Evolutionary conservation across 495 filamentous ascomycete genomes (phyloP), one percentile per base, ranked within the genome.

Genomic region (Hypoxylon rickii): DNA sequence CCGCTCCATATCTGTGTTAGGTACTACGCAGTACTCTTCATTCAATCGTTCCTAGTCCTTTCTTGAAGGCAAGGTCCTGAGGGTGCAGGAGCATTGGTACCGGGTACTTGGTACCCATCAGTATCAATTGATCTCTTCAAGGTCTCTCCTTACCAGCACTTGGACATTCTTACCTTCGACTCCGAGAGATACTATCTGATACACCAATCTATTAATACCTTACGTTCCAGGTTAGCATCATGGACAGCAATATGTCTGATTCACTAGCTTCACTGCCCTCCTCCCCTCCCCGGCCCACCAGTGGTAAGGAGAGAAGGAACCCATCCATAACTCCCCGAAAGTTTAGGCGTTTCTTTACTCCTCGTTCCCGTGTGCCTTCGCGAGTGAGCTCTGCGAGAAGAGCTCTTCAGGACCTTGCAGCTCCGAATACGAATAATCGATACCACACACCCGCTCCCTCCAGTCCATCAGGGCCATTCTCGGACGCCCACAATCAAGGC

Each of bases 271-370:
- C n/a, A n/a, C 56, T 71, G 22, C 66, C 67, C 7, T 79, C 76
- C 0, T 73, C 76, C 0, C 73, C 76, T 0, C 71, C 72, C 0
- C 56, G 70, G 34, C 39, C 63, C 1, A 58, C 45, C 49, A 67
- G 60, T 24, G 67, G 70, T 37, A 78, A 78, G 57, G 76, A 79
- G 62, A 67, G 72, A 49, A 65, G 75, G 31, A 70, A 75, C 41
- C 79, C 79, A 18, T 83, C 79, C 13, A 76, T 91, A 42, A 91
- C 88, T 20, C 88, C 88, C 31, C 76, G 86, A 45, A 86, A 84
- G 44, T 96, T 96, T 63, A 83, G 73, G 33, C 79, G 84, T 21
- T 96, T 96, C 75, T 96, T 96, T 64, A 93, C 89, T 11, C 92
- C 92, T 42, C 80, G 75, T 13, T 70, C 73, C 20, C 66, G 76